Evolutionary conservation across 208 protist genomes (phyloP).

Genomic region (Paratrypanosoma confusum): DNA sequence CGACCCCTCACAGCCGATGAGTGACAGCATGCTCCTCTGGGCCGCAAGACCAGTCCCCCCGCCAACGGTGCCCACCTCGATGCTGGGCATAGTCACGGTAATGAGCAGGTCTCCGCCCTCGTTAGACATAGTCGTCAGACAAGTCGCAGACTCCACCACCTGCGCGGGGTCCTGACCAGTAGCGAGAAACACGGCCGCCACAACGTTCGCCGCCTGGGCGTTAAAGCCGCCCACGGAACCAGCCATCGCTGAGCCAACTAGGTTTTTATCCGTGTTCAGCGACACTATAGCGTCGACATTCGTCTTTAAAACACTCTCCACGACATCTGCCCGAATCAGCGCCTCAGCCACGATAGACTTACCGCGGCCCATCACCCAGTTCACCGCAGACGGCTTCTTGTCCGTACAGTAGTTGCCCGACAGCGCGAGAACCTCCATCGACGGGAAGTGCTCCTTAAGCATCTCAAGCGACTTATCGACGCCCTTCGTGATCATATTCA

Average conservation of each 20-base stretch:
- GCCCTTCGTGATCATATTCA: conserved; percentile 99
- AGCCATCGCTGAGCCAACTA: conserved; percentile 96
- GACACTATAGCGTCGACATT: conserved; percentile 83
- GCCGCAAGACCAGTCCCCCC: conserved; percentile 93
- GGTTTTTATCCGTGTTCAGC: conserved; percentile 94
- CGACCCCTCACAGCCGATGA: conserved; percentile 87
- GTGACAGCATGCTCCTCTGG: conserved; percentile 89
- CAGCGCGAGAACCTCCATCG: conserved; percentile 86
- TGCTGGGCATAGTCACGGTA: conserved; percentile 95
- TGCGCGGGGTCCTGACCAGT: conserved; percentile 98
- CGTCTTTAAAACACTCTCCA: conserved; percentile 92
- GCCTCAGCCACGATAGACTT: conserved; percentile 94
- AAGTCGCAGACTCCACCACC: conserved; percentile 95
- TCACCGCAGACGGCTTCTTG: conserved; percentile 97
- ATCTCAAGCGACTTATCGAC: conserved; percentile 85
- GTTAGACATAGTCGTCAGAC: conserved; percentile 95
- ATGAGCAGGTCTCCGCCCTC: conserved; percentile 88
- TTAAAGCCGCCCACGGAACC: conserved; percentile 96
- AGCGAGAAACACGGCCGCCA: conserved; percentile 96
- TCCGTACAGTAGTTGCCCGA: conserved; percentile 98
- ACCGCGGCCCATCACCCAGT: conserved; percentile 97
- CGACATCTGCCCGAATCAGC: conserved; percentile 78
- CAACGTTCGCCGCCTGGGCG: conserved; percentile 96
- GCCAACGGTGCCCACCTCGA: conserved; percentile 98
- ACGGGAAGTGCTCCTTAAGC: conserved; percentile 83